A percentile compares a stretch with the other conserved stretches of the same genome.
Evolutionary conservation across 768 basidiomycete genomes (phyloP).

Genomic region (Albatrellus ellisii): DNA sequence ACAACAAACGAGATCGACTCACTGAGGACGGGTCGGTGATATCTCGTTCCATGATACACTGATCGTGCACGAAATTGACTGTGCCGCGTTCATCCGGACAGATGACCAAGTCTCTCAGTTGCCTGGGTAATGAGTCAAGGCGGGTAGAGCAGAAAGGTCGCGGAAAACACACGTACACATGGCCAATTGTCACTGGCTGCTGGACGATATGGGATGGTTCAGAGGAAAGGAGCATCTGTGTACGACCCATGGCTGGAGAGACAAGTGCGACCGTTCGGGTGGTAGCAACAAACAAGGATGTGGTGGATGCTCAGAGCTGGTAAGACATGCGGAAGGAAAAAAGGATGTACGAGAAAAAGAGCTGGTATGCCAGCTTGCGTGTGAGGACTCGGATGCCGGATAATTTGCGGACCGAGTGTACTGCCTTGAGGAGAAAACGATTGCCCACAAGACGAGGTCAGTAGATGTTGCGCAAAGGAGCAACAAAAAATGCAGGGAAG

Average conservation of each 20-base stretch:
- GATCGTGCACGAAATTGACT: conserved; percentile 45
- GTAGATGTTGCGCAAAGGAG: no score
- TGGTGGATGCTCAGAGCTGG: no score
- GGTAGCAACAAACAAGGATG: no score
- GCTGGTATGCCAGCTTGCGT: no score
- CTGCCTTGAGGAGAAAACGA: no score
- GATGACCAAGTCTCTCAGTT: conserved; percentile 67
- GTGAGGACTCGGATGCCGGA: no score
- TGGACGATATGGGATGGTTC: conserved; percentile 28
- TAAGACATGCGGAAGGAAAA: no score
- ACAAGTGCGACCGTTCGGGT: no score
- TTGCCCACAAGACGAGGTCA: no score
- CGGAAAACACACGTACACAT: conserved; percentile 32
- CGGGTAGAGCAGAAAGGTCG: conserved; percentile 9
- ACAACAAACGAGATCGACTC: conserved; percentile 17
- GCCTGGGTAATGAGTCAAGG: conserved; percentile 26
- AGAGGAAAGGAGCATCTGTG: conserved; percentile 30
- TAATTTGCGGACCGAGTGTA: no score
- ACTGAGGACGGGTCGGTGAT: conserved; percentile 34
- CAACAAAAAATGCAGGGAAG: no score
- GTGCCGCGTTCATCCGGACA: conserved; percentile 56
- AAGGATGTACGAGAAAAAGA: no score
- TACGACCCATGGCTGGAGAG: conserved; percentile 30
- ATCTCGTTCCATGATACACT: conserved; percentile 49
- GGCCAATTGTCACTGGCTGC: conserved; percentile 40